Evolutionary conservation across 2,329 filamentous ascomycete species (phyloP).

Genomic region (Diaporthe batatas): DNA sequence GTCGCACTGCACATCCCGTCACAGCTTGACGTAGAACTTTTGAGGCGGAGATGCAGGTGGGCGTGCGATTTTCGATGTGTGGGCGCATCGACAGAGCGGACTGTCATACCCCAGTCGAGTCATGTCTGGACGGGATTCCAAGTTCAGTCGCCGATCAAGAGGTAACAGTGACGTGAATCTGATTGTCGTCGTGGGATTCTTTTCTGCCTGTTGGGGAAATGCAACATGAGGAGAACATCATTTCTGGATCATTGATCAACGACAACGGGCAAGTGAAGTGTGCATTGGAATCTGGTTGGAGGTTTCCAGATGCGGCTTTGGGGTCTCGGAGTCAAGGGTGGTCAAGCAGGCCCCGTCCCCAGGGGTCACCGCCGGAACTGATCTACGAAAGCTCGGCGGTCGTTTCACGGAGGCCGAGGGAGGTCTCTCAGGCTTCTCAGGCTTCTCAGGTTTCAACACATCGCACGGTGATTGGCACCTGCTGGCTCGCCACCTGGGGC

Average conservation of each 20-base stretch:
- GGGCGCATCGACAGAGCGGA: constrained; percentile 9
- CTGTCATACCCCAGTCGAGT: constrained; percentile 7
- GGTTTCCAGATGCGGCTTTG: too few relatives aligned
- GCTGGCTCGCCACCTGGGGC: not conserved
- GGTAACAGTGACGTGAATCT: constrained; percentile 28
- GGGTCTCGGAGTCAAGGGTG: not conserved
- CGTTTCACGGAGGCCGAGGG: not conserved
- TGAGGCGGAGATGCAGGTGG: not conserved
- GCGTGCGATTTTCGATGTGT: not conserved
- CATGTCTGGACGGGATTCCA: constrained; percentile 19
- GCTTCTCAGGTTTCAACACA: not conserved
- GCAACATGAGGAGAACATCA: constrained; percentile 5
- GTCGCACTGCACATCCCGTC: not conserved
- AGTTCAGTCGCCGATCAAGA: constrained; percentile 12
- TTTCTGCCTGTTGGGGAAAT: not conserved
- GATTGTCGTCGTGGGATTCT: not conserved
- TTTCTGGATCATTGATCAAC: not conserved
- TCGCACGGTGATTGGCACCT: too few relatives aligned
- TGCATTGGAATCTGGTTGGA: not conserved
- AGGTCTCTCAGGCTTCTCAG: not conserved
- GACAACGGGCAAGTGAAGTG: not conserved
- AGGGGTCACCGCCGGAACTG: constrained; percentile 1
- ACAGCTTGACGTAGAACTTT: constrained; percentile 8
- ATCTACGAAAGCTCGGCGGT: not conserved
- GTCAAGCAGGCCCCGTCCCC: not conserved